phyloP scores from a whole-genome alignment of 2,329 filamentous ascomycete species.

The Fusarium pseudograminearum region DNA sequence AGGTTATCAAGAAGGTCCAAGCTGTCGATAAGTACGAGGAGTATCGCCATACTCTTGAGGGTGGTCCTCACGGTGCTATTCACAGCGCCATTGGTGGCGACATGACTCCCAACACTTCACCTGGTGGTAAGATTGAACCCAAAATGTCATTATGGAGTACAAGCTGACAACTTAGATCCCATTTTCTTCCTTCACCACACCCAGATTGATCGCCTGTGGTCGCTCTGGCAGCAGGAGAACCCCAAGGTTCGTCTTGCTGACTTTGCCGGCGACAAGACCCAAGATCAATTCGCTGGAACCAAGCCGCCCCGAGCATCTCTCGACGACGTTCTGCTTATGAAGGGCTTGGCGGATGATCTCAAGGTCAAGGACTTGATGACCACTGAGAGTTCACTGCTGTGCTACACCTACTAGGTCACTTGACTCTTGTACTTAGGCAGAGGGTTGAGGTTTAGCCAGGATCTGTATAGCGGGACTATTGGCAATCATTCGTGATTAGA shows the following conservation, averaged over 20 bases:
- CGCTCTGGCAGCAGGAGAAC: neutral
- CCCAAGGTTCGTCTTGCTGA: neutral
- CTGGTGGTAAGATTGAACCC: neutral
- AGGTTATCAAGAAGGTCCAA: neutral
- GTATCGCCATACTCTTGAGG: neutral
- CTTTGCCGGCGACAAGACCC: neutral
- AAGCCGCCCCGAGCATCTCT: neutral
- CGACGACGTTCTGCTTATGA: neutral
- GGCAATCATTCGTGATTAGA: rapidly evolving
- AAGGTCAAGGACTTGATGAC: neutral
- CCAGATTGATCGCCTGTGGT: neutral
- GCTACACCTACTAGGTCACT: neutral
- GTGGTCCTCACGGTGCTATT: neutral
- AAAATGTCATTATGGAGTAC: neutral
- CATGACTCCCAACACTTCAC: neutral
- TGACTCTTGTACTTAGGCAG: neutral
- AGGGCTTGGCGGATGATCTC: neutral
- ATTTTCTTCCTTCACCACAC: neutral
- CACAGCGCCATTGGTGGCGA: neutral
- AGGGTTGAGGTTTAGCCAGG: rapidly evolving
- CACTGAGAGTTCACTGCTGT: neutral
- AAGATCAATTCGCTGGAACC: neutral
- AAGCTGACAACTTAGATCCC: neutral
- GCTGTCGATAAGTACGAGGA: neutral
- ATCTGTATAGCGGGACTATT: rapidly evolving